Evolutionary conservation across 139 green algal genomes (phyloP).

Genomic region (Yamagishiella unicocca): DNA sequence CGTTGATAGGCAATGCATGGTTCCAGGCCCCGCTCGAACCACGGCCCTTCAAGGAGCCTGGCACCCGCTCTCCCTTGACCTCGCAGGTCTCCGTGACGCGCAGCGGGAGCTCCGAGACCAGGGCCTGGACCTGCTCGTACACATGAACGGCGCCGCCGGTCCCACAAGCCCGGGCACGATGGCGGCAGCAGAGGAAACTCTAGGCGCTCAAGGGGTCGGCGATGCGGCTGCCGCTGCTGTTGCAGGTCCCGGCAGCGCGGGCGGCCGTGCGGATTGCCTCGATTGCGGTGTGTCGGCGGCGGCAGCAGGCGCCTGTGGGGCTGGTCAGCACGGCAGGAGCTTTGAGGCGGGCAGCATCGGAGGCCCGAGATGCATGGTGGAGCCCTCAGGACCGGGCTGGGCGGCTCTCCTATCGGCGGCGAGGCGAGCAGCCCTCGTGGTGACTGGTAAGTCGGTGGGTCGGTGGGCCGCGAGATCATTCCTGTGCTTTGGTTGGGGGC

Average conservation of each 20-base stretch:
- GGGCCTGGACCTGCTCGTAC: constrained; percentile 13
- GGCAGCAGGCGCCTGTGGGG: not conserved
- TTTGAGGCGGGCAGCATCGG: too few relatives aligned
- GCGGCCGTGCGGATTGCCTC: not conserved
- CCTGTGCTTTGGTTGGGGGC: too few relatives aligned
- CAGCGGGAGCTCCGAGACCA: constrained; percentile 26
- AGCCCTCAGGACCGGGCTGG: not conserved
- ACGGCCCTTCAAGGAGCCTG: too few relatives aligned
- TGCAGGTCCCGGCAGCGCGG: not conserved
- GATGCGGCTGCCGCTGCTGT: too few relatives aligned
- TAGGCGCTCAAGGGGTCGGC: too few relatives aligned
- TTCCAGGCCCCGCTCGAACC: too few relatives aligned
- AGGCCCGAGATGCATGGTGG: too few relatives aligned
- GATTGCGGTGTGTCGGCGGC: not conserved
- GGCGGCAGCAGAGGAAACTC: not conserved
- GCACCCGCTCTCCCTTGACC: too few relatives aligned
- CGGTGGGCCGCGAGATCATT: not conserved
- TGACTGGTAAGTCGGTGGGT: constrained; percentile 17
- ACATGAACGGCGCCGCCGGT: not conserved
- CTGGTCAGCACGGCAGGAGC: too few relatives aligned
- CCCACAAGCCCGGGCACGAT: not conserved
- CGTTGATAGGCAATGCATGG: too few relatives aligned
- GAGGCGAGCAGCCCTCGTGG: constrained; percentile 15
- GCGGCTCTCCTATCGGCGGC: not conserved
- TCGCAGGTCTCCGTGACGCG: constrained; percentile 6